Evolutionary conservation across 208 protist genomes (phyloP), one percentile per base, ranked within the genome.

Genomic region (Trypanosoma rangeli): DNA sequence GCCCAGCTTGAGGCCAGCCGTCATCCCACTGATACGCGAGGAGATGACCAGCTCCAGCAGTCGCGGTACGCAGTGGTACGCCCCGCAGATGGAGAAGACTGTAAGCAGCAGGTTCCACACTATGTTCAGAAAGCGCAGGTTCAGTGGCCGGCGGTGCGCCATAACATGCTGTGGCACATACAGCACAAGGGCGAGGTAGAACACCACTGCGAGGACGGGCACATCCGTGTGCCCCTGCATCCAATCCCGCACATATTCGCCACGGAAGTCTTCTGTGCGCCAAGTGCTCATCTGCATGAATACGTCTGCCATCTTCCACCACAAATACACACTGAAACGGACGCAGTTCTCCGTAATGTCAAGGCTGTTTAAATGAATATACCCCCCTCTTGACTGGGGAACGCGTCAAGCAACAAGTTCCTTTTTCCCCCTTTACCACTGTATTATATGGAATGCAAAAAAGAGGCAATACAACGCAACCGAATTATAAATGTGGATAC

Each of bases 61-160:
- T 46, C 68, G 70, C 39, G 83, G 84, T 28, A 90, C 44, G 39
- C 74, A 84, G 78, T 87, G 80, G 29, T 83, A 77, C 20, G 86
- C 83, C 39, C 90, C 91, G 2, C 67, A 29, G 16, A 87, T 64
- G 16, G 90, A 96, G 76, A 94, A 96, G 44, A 85, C 50, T 39
- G 89, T 76, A 33, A 97, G 79, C 0, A 85, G 54, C 33, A 93
- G 60, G 56, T 97, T 97, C 92, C 94, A 97, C 13, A 87, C 0
- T 35, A 68, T 78, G 63, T 89, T 89, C 16, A 82, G 50, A 3
- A 42, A 29, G 1, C 76, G 65, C 24, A 94, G 78, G 48, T 86
- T 72, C 62, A 86, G 79, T 16, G 93, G 70, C 29, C 37, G 39
- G n/a, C 88, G 82, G 63, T 80, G 57, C 48, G 81, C 78, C 92